Percentiles rank a stretch among this genome's conserved stretches.
Evolutionary conservation across 371 early-diverging fungal genomes (phyloP).

Genomic region (Globomyces sp.): DNA sequence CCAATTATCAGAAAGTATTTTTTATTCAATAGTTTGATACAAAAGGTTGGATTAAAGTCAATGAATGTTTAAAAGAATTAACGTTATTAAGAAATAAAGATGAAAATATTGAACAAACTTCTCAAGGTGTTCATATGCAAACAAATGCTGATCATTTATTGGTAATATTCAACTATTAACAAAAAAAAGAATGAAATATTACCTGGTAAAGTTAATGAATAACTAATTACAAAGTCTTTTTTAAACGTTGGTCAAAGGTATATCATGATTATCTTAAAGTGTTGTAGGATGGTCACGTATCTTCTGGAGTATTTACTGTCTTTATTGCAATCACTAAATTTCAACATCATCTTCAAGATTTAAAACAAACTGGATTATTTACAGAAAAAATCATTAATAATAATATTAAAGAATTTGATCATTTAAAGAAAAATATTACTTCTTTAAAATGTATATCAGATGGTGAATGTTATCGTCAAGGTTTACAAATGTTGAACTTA

Average conservation of each 20-base stretch:
- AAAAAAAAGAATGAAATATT: too few species aligned
- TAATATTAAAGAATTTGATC: neutral
- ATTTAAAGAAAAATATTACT: neutral
- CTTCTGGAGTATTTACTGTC: conserved; percentile 14
- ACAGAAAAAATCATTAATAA: conserved; percentile 18
- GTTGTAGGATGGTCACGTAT: neutral
- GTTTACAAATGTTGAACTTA: neutral
- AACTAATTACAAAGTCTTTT: neutral
- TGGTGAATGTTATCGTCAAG: neutral
- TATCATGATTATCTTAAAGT: too few species aligned
- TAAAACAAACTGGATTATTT: conserved; percentile 29
- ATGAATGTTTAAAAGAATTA: conserved; percentile 1
- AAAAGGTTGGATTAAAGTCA: neutral
- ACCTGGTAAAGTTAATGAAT: too few species aligned
- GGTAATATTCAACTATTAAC: neutral
- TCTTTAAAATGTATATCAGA: neutral
- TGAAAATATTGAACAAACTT: neutral
- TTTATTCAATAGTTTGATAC: neutral
- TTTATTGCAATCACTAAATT: conserved; percentile 32
- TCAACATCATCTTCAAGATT: conserved; percentile 30
- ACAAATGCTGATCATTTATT: conserved; percentile 3
- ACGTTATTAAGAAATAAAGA: neutral
- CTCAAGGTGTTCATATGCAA: neutral
- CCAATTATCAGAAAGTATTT: too few species aligned
- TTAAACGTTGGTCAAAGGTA: conserved; percentile 7